Evolutionary conservation across 2,329 filamentous ascomycete species (phyloP).

Genomic region (Nakataea oryzae): DNA sequence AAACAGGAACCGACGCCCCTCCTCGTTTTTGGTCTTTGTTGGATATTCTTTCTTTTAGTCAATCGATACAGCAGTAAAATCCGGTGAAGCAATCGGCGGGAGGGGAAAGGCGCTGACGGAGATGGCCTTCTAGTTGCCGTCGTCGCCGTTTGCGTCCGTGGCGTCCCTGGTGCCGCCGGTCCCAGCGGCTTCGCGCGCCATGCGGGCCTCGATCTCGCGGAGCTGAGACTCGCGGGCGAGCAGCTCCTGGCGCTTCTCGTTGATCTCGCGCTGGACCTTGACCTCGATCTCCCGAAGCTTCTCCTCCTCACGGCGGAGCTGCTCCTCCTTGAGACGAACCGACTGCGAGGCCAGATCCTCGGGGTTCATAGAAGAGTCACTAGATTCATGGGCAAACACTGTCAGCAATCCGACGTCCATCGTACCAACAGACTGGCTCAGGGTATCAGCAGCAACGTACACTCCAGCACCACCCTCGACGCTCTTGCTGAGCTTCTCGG

Average conservation of each 20-base stretch:
- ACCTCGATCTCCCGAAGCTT: slow-evolving; percentile 98
- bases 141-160: slow-evolving; percentile 45
- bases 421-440: neutral
- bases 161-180: slow-evolving; percentile 17
- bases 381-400: slow-evolving; percentile 15
- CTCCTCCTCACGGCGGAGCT: slow-evolving; percentile 97
- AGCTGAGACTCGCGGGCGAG: slow-evolving; percentile 95
- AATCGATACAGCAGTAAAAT: slow-evolving; percentile 1
- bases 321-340: slow-evolving; percentile 98
- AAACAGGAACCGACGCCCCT: neutral
- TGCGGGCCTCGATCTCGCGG: slow-evolving; percentile 95
- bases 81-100: slow-evolving; percentile 1
- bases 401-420: neutral
- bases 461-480: slow-evolving; percentile 81
- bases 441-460: slow-evolving; percentile 46
- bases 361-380: slow-evolving; percentile 89
- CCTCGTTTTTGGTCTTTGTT: neutral
- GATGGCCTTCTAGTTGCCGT: slow-evolving; percentile 30
- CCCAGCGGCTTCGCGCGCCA: slow-evolving; percentile 73
- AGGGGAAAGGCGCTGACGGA: slow-evolving; percentile 10
- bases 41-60: slow-evolving; percentile 4
- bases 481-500: slow-evolving; percentile 99
- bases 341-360: slow-evolving; percentile 95
- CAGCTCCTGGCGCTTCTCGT: slow-evolving; percentile 98
- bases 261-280: slow-evolving; percentile 99